Evolutionary conservation across 1,284 basidiomycete genomes (phyloP), one percentile per base, ranked within the genome.

Genomic region (Cutaneotrichosporon sp.): DNA sequence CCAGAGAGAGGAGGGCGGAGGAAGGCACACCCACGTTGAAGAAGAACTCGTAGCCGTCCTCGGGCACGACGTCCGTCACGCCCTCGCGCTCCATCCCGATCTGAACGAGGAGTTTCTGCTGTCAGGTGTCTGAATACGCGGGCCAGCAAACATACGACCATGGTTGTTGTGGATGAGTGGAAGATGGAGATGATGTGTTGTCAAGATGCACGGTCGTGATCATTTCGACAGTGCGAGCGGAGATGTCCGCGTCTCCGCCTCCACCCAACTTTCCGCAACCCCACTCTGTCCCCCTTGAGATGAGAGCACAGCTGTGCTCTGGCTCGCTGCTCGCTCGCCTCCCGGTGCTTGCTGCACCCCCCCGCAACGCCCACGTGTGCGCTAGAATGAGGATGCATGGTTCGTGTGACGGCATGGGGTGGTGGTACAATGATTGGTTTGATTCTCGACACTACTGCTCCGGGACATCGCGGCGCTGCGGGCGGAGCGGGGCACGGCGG

Each of bases 21-120:
- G n/a, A n/a, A n/a, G n/a, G n/a, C n/a, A n/a, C n/a, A 71, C 75
- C 24, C 60, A 79, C 79, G 36, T 70, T 80, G 73, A 80, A 79
- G 58, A 70, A 72, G 66, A 75, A 79, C 67, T 79, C 73, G 64
- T 76, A 78, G 51, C 72, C 68, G 1, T 72, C 70, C 22, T 72
- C 74, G 18, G 79, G 79, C 18, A 53, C 66, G 54, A 80, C 70
- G 14, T 77, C 69, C 22, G 71, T 76, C 8, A 79, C 70, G 55
- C 77, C 77, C 62, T 80, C 79, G 34, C 78, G 66, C 65, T 80
- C 78, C 74, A 80, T 78, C 24, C 73, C 71, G 29, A 80, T 73
- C 47, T 66, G 65, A 3, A 80, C 72, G 53, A 69, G 68, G 20
- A 80, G 69, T 75, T 80, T 80, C 79, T 80, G 55, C 7, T 1